Percentiles rank a stretch among this genome's conserved stretches.
Evolutionary conservation across 1,284 basidiomycete species (phyloP).

Genomic region (Takashimella koratensis): DNA sequence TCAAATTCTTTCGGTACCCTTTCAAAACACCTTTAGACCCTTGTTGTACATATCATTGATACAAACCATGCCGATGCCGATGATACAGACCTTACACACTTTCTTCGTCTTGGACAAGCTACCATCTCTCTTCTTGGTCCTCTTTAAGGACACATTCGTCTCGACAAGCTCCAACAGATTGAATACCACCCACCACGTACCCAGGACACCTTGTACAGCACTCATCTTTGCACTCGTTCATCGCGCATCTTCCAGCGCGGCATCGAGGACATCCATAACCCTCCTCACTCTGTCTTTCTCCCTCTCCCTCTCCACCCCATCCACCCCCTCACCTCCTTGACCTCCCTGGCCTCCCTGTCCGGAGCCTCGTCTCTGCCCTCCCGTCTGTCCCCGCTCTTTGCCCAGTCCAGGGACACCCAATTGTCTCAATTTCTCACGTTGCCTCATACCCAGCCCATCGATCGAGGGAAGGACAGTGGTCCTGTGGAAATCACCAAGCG

Average conservation of each 20-base stretch:
- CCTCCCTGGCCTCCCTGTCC: background rate
- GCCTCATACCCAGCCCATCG: constrained; percentile 34
- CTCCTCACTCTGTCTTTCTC: constrained; percentile 27
- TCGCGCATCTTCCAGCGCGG: constrained; percentile 22
- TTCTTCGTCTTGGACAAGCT: too few relatives aligned
- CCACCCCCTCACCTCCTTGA: background rate
- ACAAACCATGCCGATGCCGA: too few relatives aligned
- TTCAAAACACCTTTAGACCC: too few relatives aligned
- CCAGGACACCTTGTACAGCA: too few relatives aligned
- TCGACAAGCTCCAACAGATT: too few relatives aligned
- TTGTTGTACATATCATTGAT: constrained; percentile 10
- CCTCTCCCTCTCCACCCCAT: constrained; percentile 7
- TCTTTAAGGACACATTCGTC: too few relatives aligned
- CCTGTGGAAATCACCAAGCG: constrained; percentile 26
- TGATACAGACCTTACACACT: too few relatives aligned
- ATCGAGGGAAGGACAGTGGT: constrained; percentile 27
- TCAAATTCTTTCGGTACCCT: too few relatives aligned
- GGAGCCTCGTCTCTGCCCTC: background rate
- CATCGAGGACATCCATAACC: constrained; percentile 41
- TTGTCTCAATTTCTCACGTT: constrained; percentile 26
- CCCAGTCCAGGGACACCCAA: constrained; percentile 41
- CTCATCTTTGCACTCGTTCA: too few relatives aligned
- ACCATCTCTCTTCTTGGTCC: too few relatives aligned
- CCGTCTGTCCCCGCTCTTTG: constrained; percentile 4
- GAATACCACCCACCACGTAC: background rate